phyloP scores from a whole-genome alignment of 192 early-diverging fungal species.

The Gonapodya prolifera region DNA sequence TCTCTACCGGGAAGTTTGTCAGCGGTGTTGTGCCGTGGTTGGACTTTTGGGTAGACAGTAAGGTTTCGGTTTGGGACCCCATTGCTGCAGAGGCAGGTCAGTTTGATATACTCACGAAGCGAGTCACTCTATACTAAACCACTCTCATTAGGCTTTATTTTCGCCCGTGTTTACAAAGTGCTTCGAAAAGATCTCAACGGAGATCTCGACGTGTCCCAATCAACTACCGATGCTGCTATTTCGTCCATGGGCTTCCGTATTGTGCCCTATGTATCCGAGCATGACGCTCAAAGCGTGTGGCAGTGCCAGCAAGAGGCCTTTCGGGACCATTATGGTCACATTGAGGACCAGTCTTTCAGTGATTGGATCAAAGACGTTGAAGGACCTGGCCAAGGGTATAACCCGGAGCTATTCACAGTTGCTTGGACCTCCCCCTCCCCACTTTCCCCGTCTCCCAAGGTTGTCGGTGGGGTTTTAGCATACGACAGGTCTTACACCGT shows the following conservation, averaged over 20 bases:
- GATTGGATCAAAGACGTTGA: neutral
- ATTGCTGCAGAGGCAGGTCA: neutral
- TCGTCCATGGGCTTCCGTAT: neutral
- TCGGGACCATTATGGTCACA: neutral
- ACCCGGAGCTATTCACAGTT: neutral
- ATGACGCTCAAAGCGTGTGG: neutral
- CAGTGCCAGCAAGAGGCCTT: neutral
- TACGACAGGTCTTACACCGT: neutral
- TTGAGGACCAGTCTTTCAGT: neutral
- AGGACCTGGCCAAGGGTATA: neutral
- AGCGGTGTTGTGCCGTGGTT: neutral
- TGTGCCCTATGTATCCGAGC: neutral
- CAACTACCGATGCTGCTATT: neutral
- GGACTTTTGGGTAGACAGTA: neutral
- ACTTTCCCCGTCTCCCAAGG: neutral
- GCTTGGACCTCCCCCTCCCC: neutral
- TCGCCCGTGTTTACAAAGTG: neutral
- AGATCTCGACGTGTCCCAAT: neutral
- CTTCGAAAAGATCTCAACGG: neutral
- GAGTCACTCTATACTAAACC: neutral
- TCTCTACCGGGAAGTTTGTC: neutral
- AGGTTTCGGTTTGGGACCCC: neutral
- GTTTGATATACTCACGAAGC: neutral
- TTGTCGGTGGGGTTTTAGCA: neutral
- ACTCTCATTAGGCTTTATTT: neutral